Evolutionary conservation across 345 rosid species (phyloP).

Genomic region (Barbarea vulgaris): DNA sequence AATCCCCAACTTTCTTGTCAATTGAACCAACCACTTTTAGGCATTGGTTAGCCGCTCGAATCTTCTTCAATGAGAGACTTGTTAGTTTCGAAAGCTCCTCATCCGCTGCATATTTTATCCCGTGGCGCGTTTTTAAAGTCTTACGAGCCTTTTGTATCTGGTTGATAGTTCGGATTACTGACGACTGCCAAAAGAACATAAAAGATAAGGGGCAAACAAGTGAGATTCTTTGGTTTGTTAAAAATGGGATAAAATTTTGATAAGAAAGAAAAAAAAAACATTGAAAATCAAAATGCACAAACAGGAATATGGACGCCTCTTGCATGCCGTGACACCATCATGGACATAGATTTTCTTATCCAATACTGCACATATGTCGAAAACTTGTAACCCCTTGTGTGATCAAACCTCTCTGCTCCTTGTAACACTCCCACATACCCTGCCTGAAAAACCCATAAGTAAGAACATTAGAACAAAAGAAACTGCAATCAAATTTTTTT

Average conservation of each 20-base stretch:
- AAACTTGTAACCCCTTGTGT: conserved; percentile 76
- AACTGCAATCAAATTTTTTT: neutral
- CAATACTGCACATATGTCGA: conserved; percentile 88
- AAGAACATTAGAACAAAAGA: conserved; percentile 17
- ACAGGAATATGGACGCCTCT: conserved; percentile 79
- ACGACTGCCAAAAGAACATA: conserved; percentile 44
- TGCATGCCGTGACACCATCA: conserved; percentile 57
- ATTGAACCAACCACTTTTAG: conserved; percentile 75
- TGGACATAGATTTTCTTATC: conserved; percentile 75
- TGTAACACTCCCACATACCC: conserved; percentile 77
- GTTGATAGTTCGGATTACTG: conserved; percentile 52
- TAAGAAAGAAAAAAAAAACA: conserved; percentile 7
- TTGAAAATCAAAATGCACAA: conserved; percentile 26
- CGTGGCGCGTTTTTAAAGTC: conserved; percentile 49
- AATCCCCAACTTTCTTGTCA: conserved; percentile 64
- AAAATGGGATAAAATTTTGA: neutral
- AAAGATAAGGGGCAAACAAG: conserved; percentile 14
- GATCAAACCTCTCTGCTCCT: conserved; percentile 88
- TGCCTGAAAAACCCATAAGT: conserved; percentile 50
- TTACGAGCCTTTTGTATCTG: conserved; percentile 73
- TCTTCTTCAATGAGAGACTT: conserved; percentile 60
- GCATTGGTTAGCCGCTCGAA: conserved; percentile 72
- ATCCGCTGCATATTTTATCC: conserved; percentile 59
- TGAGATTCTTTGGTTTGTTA: neutral
- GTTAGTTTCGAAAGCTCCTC: conserved; percentile 64